Percentiles rank a stretch among this genome's conserved stretches.
Evolutionary conservation across 176 grass and related monocot species (phyloP).

Genomic region (Pontederia crassipes): DNA sequence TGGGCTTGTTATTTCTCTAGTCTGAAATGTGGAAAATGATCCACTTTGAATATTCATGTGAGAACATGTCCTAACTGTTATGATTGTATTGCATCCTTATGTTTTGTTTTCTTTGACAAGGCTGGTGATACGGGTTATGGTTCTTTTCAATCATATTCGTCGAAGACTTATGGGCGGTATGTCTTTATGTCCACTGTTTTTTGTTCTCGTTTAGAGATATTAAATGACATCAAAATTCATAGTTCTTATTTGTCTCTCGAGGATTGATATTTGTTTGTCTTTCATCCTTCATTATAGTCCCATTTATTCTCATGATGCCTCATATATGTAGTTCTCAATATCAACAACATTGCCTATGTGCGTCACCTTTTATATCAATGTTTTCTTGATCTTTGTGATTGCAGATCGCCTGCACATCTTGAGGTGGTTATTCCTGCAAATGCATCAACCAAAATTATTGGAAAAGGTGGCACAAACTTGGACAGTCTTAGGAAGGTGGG

Average conservation of each 20-base stretch:
- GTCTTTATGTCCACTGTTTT: conserved; percentile 14
- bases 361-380: no score
- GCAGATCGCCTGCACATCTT: conserved; percentile 37
- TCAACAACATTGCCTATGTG: no score
- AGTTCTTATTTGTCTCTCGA: no score
- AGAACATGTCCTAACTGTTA: background rate
- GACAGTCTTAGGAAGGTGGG: conserved; percentile 96
- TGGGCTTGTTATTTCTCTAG: background rate
- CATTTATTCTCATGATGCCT: no score
- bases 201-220: no score
- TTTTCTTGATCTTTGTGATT: background rate
- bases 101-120: conserved; percentile 25
- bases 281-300: no score
- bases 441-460: conserved; percentile 75
- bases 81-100: background rate
- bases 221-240: no score
- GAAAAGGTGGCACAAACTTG: conserved; percentile 84
- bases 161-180: conserved; percentile 65
- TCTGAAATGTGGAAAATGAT: no score
- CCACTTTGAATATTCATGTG: background rate
- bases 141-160: conserved; percentile 45
- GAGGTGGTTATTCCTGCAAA: conserved; percentile 79
- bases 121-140: conserved; percentile 47
- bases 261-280: no score
- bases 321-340: no score